phyloP scores from a whole-genome alignment of 768 basidiomycete genomes.

The Russula ochroleuca region DNA sequence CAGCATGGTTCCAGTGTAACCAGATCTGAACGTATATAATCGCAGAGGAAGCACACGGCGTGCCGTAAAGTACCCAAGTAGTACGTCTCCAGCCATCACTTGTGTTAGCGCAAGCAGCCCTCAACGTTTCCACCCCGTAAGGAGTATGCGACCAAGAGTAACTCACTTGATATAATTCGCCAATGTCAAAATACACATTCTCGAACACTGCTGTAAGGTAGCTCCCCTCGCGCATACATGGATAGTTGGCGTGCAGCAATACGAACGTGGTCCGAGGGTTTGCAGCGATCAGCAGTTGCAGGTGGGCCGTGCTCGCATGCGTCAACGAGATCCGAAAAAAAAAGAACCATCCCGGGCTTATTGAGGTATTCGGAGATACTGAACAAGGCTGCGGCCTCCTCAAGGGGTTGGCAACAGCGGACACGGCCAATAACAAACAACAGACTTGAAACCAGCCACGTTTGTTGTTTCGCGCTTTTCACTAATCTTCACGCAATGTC shows the following conservation, averaged over 20 bases:
- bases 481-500: conserved; percentile 43
- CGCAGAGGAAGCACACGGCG: conserved; percentile 59
- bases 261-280: conserved; percentile 59
- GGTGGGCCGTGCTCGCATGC: conserved; percentile 56
- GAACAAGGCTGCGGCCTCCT: not conserved
- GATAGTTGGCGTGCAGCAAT: conserved; percentile 76
- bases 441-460: conserved; percentile 70
- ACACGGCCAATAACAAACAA: conserved; percentile 67
- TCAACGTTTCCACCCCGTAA: not conserved
- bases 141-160: not conserved
- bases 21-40: not conserved
- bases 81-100: conserved; percentile 76
- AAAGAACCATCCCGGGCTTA: conserved; percentile 51
- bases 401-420: conserved; percentile 31
- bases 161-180: conserved; percentile 76
- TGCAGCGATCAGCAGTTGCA: conserved; percentile 65
- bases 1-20: not conserved
- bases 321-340: conserved; percentile 50
- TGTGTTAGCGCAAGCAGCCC: conserved; percentile 31
- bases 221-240: conserved; percentile 71
- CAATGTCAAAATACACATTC: conserved; percentile 50
- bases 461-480: conserved; percentile 40
- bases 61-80: conserved; percentile 61
- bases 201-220: conserved; percentile 67
- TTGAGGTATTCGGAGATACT: conserved; percentile 38